These are phyloP conservation scores for Rhizodiscina lignyota DNA, from an alignment of 495 filamentous ascomycete species.

Conservation along the genomic window DNA sequence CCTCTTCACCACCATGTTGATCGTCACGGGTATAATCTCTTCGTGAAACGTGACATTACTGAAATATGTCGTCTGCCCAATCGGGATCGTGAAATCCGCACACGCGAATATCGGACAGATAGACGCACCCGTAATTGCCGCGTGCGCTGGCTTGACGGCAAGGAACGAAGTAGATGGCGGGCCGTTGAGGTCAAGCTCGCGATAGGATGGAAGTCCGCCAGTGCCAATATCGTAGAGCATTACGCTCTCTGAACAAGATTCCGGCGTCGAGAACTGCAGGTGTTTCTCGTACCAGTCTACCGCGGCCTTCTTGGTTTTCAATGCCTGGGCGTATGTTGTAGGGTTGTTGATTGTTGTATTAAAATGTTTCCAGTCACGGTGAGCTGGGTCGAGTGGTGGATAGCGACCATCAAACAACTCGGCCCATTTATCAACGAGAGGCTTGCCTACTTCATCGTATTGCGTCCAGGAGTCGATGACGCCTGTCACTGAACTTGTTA, in stretches of 20 bases:
- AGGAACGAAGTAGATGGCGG: slow-evolving; percentile 16
- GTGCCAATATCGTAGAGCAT: slow-evolving; percentile 27
- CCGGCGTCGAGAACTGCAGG: slow-evolving; percentile 18
- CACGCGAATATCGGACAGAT: slow-evolving; percentile 23
- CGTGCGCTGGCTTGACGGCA: slow-evolving; percentile 15
- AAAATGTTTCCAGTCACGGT: slow-evolving; percentile 14
- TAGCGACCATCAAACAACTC: slow-evolving; percentile 20
- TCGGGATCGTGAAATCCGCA: slow-evolving; percentile 25
- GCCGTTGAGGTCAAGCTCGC: slow-evolving; percentile 18
- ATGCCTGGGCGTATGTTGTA: slow-evolving; percentile 12
- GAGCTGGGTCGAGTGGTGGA: slow-evolving; percentile 21
- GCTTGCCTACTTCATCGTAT: slow-evolving; percentile 13
- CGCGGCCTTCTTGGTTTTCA: slow-evolving; percentile 14
- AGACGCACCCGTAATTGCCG: slow-evolving; percentile 17
- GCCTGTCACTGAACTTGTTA: slow-evolving; percentile 4
- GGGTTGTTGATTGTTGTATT: slow-evolving; percentile 9
- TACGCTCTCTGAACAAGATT: slow-evolving; percentile 23
- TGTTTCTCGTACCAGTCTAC: slow-evolving; percentile 23
- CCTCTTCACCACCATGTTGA: slow-evolving; percentile 23
- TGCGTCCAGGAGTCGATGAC: slow-evolving; percentile 12
- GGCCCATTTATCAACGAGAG: slow-evolving; percentile 14
- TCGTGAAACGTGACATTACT: slow-evolving; percentile 20
- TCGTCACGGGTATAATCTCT: slow-evolving; percentile 26
- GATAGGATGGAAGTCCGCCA: slow-evolving; percentile 23
- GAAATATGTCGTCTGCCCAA: slow-evolving; percentile 26